Evolutionary conservation across 179 eudicot species (phyloP).

Genomic region (Carnegiea gigantea): DNA sequence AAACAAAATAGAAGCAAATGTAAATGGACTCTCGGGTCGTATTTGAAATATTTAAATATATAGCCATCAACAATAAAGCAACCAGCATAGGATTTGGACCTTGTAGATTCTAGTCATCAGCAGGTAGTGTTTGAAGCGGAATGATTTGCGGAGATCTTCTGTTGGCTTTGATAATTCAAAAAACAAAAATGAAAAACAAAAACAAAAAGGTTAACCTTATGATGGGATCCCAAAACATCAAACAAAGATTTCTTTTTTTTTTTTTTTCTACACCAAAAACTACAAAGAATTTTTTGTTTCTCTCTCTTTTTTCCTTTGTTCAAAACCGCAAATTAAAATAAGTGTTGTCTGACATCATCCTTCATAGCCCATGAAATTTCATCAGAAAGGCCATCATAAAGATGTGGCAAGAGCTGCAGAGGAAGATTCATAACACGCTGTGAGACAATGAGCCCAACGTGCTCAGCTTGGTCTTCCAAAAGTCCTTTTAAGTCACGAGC

Average conservation of each 20-base stretch:
- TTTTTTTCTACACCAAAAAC: no score
- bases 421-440: slow-evolving; percentile 92
- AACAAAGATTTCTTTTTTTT: not conserved
- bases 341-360: slow-evolving; percentile 39
- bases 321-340: not conserved
- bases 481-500: slow-evolving; percentile 39
- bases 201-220: not conserved
- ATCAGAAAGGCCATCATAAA: slow-evolving; percentile 85
- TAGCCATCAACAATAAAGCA: not conserved
- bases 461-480: slow-evolving; percentile 49
- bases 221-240: not conserved
- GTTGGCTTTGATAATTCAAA: slow-evolving; percentile 36
- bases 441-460: slow-evolving; percentile 82
- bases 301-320: no score
- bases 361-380: slow-evolving; percentile 61
- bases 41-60: not conserved
- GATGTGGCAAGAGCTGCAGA: slow-evolving; percentile 87
- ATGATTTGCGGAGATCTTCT: slow-evolving; percentile 42
- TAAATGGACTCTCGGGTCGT: not conserved
- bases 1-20: not conserved
- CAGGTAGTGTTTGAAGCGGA: slow-evolving; percentile 35
- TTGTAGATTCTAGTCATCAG: slow-evolving; percentile 43
- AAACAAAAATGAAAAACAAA: slow-evolving; percentile 7
- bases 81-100: slow-evolving; percentile 18
- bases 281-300: not conserved